Percentiles rank a stretch among this genome's conserved stretches.
These are phyloP conservation scores for Rhodotorula diobovata DNA, from an alignment of 768 basidiomycete genomes.

Conservation along the genomic window DNA sequence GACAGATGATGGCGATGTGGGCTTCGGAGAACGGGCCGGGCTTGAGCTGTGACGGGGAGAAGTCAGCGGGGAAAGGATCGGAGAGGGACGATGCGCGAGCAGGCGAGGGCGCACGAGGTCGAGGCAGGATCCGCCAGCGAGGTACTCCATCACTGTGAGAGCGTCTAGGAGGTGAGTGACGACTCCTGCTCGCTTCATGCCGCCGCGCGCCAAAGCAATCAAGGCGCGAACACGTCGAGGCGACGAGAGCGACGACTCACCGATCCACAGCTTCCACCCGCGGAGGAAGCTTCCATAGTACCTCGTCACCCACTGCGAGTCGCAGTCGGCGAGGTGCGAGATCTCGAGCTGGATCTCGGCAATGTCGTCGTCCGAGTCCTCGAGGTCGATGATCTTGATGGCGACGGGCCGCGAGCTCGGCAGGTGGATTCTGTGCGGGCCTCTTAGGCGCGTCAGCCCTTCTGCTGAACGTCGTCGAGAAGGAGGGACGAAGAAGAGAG, in stretches of 20 bases:
- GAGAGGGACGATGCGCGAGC: neutral
- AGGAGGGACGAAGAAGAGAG: neutral
- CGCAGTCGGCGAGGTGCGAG: slow-evolving; percentile 87
- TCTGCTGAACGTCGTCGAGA: neutral
- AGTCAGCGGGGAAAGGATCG: neutral
- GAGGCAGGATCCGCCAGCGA: slow-evolving; percentile 96
- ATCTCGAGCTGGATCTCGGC: slow-evolving; percentile 97
- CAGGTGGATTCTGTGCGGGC: slow-evolving; percentile 67
- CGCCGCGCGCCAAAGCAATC: no score
- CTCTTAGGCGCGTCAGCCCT: neutral
- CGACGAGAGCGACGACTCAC: slow-evolving; percentile 34
- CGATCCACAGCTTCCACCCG: slow-evolving; percentile 94
- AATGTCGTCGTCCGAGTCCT: slow-evolving; percentile 97
- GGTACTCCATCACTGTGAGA: slow-evolving; percentile 83
- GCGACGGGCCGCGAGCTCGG: slow-evolving; percentile 92
- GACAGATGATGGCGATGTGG: slow-evolving; percentile 90
- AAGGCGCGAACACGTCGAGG: no score
- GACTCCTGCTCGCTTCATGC: no score
- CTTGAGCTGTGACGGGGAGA: slow-evolving; percentile 57
- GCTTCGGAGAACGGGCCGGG: slow-evolving; percentile 82
- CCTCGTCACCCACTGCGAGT: slow-evolving; percentile 90
- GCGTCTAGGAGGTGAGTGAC: neutral
- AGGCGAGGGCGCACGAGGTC: slow-evolving; percentile 59
- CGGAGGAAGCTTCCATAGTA: slow-evolving; percentile 97
- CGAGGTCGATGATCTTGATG: slow-evolving; percentile 97